Base-by-base conservation (phyloP, 768 basidiomycete genomes). In the Suillus subluteus region DNA sequence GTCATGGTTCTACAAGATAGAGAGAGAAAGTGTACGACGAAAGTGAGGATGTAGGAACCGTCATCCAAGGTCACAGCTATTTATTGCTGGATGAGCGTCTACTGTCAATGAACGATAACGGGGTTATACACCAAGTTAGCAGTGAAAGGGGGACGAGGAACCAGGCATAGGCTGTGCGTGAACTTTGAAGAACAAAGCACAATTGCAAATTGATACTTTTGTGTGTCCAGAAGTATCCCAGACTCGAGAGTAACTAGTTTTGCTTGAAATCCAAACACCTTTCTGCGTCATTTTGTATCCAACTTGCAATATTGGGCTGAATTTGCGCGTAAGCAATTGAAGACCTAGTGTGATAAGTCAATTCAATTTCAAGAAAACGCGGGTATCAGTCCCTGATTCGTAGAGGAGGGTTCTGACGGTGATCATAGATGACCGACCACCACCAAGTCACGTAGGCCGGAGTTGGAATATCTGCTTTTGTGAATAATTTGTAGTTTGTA, bases 51-150 rank as follows among this genome's bases (percentile, higher is more conserved):
- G 26, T 41, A 43, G 55, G 6, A 61, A 43, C 26, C 59, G 59
- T 43, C 41, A 41, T 43, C 6, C 18, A 43, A 11, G 40, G 23
- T 15, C 40, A 13, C 26, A n/a, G 58, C 63, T 64, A 64, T 64
- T 64, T 64, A 64, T 64, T 59, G 38, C 13, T 44, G 46, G 26
- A 63, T 13, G 46, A 52, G 65, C 61, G 65, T 44, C 50, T 64
- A 41, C 63, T 62, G 26, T 32, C 16, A 62, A 35, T 37, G 62
- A 46, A 63, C 18, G 30, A 16, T 41, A 41, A 52, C 46, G 13
- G 32, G 13, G 30, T 23, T 62, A 30, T 32, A 63, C 61, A 65
- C 58, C n/a, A 65, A 50, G 46, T 26, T 3, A 54, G 26, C 23
- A 32, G 18, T 50, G 30, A 46, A 63, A 30, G 37, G 48, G 65